Evolutionary conservation across 331 rosid genomes (phyloP).

Genomic region (Malus hybrid): DNA sequence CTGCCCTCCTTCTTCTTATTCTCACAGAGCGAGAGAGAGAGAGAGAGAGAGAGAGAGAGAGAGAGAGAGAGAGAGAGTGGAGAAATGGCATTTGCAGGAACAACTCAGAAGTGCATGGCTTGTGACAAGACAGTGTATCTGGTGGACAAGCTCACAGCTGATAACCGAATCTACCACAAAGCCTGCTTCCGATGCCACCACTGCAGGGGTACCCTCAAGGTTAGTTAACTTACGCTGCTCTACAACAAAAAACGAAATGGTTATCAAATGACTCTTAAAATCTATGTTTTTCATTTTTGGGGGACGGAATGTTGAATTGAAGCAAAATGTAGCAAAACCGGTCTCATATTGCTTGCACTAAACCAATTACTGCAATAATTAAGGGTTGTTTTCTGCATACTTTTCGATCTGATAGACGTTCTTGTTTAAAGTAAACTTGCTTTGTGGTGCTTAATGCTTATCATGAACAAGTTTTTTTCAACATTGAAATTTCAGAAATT

Average conservation of each 20-base stretch:
- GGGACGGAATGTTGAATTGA: background rate
- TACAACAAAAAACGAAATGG: background rate
- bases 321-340: background rate
- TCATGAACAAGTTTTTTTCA: background rate
- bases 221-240: background rate
- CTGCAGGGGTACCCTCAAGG: slow-evolving; percentile 99
- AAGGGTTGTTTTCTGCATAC: background rate
- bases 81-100: slow-evolving; percentile 95
- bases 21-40: slow-evolving; percentile 3
- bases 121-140: slow-evolving; percentile 96
- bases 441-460: background rate
- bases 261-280: background rate
- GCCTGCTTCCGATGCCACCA: slow-evolving; percentile 99
- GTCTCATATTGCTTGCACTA: background rate
- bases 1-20: background rate
- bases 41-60: slow-evolving; percentile 4
- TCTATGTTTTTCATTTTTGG: background rate
- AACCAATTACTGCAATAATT: background rate
- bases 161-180: slow-evolving; percentile 85
- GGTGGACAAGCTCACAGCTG: slow-evolving; percentile 91
- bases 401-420: background rate
- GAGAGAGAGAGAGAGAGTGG: background rate
- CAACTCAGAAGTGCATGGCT: slow-evolving; percentile 99
- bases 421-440: background rate
- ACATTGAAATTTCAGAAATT: background rate